Percentiles rank a stretch among this genome's conserved stretches.
Evolutionary conservation across 2,329 filamentous ascomycete species (phyloP).

Genomic region (Fusarium armeniacum): DNA sequence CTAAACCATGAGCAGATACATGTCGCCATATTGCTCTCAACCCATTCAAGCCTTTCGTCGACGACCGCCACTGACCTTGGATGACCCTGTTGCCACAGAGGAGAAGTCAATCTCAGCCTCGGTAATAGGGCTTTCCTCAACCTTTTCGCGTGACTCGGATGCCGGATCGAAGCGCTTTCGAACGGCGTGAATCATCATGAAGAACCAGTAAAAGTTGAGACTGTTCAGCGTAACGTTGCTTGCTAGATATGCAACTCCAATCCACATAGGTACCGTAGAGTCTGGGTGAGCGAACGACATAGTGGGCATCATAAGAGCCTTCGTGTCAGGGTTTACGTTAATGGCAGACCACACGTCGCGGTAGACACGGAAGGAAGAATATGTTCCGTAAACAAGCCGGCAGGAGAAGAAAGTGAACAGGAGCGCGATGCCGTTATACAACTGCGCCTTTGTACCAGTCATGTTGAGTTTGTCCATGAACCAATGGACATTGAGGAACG

Average conservation of each 20-base stretch:
- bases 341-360: conserved; percentile 74
- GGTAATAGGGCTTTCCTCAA: conserved; percentile 47
- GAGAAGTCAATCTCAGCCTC: conserved; percentile 51
- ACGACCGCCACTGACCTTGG: conserved; percentile 38
- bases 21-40: background rate
- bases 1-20: background rate
- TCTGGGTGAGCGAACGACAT: conserved; percentile 63
- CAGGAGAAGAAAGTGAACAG: conserved; percentile 81
- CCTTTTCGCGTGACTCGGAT: conserved; percentile 49
- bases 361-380: conserved; percentile 77
- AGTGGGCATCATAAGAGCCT: conserved; percentile 38
- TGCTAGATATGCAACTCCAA: conserved; percentile 75
- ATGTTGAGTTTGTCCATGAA: conserved; percentile 89
- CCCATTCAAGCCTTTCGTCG: conserved; percentile 52
- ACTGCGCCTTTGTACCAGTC: conserved; percentile 80
- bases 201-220: conserved; percentile 88
- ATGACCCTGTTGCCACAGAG: conserved; percentile 50
- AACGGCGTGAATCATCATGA: conserved; percentile 86
- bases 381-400: conserved; percentile 83
- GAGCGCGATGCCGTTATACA: conserved; percentile 82
- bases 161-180: conserved; percentile 78
- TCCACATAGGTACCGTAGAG: conserved; percentile 75
- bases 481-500: conserved; percentile 91
- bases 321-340: conserved; percentile 56
- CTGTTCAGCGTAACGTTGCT: conserved; percentile 80